Conservation (phyloP, 257 asterid genomes). For the Schizonepeta tenuifolia region DNA sequence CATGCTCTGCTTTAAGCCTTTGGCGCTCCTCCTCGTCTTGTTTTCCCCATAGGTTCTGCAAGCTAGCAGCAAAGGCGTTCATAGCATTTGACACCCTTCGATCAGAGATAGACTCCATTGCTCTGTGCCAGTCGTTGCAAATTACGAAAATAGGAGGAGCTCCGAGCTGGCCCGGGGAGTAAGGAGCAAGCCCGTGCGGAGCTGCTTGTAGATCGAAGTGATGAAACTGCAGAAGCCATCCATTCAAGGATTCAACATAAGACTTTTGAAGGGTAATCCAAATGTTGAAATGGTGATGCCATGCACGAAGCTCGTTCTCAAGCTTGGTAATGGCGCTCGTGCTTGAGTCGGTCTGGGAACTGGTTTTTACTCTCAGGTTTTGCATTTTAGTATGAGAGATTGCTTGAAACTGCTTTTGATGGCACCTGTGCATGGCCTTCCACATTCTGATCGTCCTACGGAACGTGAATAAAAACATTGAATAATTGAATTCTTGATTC, state of each 20-base stretch:
- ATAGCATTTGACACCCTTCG: constrained; percentile 70
- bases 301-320: constrained; percentile 79
- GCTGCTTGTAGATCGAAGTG: constrained; percentile 64
- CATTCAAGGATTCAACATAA: constrained; percentile 71
- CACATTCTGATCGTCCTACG: constrained; percentile 58
- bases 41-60: constrained; percentile 75
- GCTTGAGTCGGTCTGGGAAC: constrained; percentile 53
- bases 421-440: constrained; percentile 92
- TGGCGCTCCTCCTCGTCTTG: constrained; percentile 87
- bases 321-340: constrained; percentile 74
- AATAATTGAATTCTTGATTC: no score
- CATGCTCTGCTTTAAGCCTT: constrained; percentile 71
- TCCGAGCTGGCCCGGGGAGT: constrained; percentile 83
- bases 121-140: constrained; percentile 89
- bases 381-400: constrained; percentile 82
- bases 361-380: constrained; percentile 67
- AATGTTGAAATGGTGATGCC: constrained; percentile 72
- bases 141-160: constrained; percentile 91
- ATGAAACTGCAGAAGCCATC: constrained; percentile 83
- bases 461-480: neutral
- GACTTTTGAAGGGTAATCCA: constrained; percentile 85
- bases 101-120: constrained; percentile 73
- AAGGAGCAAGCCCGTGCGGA: constrained; percentile 74
- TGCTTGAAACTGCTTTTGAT: constrained; percentile 89
- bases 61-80: constrained; percentile 65